Evolutionary conservation across 495 filamentous ascomycete species (phyloP), one percentile per base, ranked within the genome.

Genomic region (Xylaria longipes): DNA sequence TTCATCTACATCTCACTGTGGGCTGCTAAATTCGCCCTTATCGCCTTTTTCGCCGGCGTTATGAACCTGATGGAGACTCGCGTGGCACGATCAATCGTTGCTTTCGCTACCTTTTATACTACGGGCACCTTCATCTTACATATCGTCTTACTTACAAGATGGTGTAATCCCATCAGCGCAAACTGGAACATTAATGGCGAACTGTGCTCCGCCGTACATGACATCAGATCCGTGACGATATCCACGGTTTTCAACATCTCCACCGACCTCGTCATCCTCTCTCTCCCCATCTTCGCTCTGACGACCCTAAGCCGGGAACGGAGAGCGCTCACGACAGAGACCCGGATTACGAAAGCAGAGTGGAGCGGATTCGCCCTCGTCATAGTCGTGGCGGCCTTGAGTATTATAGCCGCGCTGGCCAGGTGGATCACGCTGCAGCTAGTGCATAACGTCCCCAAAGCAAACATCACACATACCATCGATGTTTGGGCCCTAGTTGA

Each of bases 1-100:
- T 81, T 80, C 72, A 80, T 81, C 64, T 81, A 81, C 72, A 79
- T 80, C 56, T 67, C 64, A 7, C 75, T 80, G 6, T 81, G 80
- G 80, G 61, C 71, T 11, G 69, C 72, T 57, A 81, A 80, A 72
- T 78, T 76, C 56, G 78, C 75, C 5, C 79, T 81, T 43, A 70
- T 81, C 29, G 78, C 78, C 6, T 78, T 81, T 65, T 81, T 80
- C 71, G 79, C 75, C 46, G 63, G 63, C 20, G 70, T 80, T 46
- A 70, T 81, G 74, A 64, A 68, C 31, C 68, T 74, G 3, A 75
- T 78, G 46, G 74, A 73, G 15, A 62, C 56, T 1, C 70, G 68
- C 33, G 52, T 35, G 27, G 74, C 72, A 15, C 72, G 75, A 14
- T 54, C 73, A 17, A 52, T 72, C 43, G 71, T 81, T 27, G 71